These are phyloP conservation scores for Leishmania arabica DNA, from an alignment of 208 protist genomes.

Conservation along the genomic window DNA sequence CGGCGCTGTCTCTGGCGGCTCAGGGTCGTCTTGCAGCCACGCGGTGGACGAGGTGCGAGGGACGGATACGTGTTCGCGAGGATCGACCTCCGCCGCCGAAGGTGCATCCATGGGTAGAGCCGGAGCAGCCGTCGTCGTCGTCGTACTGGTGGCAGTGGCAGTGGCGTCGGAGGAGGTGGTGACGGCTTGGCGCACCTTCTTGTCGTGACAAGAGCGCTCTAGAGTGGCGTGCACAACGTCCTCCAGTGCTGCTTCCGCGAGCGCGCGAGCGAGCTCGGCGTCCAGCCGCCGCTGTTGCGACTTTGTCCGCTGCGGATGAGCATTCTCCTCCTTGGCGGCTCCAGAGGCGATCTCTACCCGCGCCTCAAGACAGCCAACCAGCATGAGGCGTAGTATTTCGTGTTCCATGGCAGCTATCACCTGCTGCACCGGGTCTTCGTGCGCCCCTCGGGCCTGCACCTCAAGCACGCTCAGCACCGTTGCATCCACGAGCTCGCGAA, in stretches of 20 bases:
- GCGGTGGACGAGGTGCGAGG: constrained; percentile 12
- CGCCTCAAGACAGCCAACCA: constrained; percentile 3
- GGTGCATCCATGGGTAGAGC: background rate
- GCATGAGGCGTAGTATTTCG: constrained; percentile 23
- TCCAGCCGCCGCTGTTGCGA: constrained; percentile 4
- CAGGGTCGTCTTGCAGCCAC: constrained; percentile 14
- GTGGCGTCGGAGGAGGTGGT: background rate
- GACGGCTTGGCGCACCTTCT: background rate
- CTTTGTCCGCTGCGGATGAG: background rate
- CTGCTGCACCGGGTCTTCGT: constrained; percentile 13
- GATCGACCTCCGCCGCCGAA: background rate
- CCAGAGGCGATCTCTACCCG: background rate
- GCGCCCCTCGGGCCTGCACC: background rate
- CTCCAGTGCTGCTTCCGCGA: constrained; percentile 17
- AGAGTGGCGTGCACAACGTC: constrained; percentile 13
- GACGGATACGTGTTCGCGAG: constrained; percentile 8
- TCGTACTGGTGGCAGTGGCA: background rate
- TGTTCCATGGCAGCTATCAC: constrained; percentile 21
- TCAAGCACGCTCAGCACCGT: constrained; percentile 18
- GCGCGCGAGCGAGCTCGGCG: background rate
- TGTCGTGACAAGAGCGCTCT: background rate
- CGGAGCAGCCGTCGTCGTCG: background rate
- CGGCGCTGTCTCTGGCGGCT: background rate
- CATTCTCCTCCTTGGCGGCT: background rate
- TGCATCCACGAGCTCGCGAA: constrained; percentile 11